Evolutionary conservation across 2,329 filamentous ascomycete species (phyloP), one percentile per base, ranked within the genome.

Genomic region (Apiospora rasikravindrae): DNA sequence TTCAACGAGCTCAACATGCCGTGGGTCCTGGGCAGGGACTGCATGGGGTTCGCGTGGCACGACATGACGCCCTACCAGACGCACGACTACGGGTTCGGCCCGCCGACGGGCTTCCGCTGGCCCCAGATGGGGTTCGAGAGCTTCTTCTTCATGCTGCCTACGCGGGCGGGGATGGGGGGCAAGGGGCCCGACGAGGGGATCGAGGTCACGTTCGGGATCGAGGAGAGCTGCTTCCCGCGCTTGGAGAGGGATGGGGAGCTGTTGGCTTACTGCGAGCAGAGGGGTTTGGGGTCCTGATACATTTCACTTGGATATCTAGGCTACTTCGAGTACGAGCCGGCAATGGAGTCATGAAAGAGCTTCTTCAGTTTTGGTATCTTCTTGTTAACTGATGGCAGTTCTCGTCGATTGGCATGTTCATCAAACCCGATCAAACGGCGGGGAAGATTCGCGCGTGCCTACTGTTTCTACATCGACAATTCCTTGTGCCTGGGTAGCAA

Each of bases 81-180:
- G 68, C 68, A 57, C 29, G 68, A 69, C 68, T 69, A 57, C 22
- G 68, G 68, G 47, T 69, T 69, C 45, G 68, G 68, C 11, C 47
- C 14, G 68, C 68, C 68, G 29, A 24, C 68, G 16, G 47, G 45
- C 26, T 69, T 69, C 11, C 68, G 68, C 22, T 69, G 68, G 68
- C 68, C 68, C 6, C 47, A 69, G 68, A 69, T 69, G 68, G 68
- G 47, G 16, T 69, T 69, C 53, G 68, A 69, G 47, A 69, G 68
- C 29, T 69, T 69, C 68, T 69, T 69, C 33, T 69, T 69, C 33
- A 69, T 57, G 68, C 26, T 69, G 68, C 68, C 68, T 33, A 57
- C 16, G 22, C 47, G 68, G 13, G 45, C 40, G 19, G 67, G 67
- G 16, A 14, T 13, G n/a, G 49, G 33, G 67, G 67, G 42, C 3